Evolutionary conservation across 2,329 filamentous ascomycete genomes (phyloP).

Genomic region (Colletotrichum musicola): DNA sequence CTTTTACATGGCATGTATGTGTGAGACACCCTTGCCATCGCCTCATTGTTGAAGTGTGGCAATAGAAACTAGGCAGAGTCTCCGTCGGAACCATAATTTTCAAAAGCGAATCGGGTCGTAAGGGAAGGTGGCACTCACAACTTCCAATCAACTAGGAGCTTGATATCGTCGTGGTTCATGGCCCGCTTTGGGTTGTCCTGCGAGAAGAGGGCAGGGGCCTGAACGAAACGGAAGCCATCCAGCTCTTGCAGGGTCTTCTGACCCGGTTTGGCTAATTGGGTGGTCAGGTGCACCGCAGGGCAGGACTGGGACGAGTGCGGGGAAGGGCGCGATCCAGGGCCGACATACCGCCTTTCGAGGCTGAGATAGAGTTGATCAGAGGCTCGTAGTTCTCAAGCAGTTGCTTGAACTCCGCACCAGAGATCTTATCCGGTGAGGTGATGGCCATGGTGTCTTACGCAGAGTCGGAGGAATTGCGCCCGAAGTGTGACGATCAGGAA

Average conservation of each 20-base stretch:
- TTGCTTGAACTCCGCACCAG: constrained; percentile 50
- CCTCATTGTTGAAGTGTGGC: neutral
- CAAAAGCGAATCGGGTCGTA: neutral
- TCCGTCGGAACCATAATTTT: neutral
- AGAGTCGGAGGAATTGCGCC: neutral
- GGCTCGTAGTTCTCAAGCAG: constrained; percentile 54
- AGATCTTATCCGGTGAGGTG: constrained; percentile 42
- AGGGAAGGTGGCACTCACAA: constrained; percentile 62
- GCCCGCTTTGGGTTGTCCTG: constrained; percentile 47
- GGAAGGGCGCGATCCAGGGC: constrained; percentile 17
- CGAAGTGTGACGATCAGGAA: neutral
- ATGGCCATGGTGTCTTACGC: constrained; percentile 17
- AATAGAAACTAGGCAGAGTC: neutral
- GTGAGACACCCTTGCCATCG: neutral
- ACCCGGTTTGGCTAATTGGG: constrained; percentile 57
- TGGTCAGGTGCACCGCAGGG: constrained; percentile 17
- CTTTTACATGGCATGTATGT: neutral
- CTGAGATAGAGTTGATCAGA: constrained; percentile 58
- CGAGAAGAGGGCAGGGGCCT: constrained; percentile 62
- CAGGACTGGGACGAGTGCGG: constrained; percentile 30
- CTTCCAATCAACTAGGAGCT: constrained; percentile 77
- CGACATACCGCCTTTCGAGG: constrained; percentile 57
- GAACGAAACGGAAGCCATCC: constrained; percentile 70
- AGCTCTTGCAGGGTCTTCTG: constrained; percentile 67
- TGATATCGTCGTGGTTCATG: constrained; percentile 70